Evolutionary conservation across 352 stramenopile genomes (phyloP), one percentile per base, ranked within the genome.

Genomic region (Phytophthora lateralis): DNA sequence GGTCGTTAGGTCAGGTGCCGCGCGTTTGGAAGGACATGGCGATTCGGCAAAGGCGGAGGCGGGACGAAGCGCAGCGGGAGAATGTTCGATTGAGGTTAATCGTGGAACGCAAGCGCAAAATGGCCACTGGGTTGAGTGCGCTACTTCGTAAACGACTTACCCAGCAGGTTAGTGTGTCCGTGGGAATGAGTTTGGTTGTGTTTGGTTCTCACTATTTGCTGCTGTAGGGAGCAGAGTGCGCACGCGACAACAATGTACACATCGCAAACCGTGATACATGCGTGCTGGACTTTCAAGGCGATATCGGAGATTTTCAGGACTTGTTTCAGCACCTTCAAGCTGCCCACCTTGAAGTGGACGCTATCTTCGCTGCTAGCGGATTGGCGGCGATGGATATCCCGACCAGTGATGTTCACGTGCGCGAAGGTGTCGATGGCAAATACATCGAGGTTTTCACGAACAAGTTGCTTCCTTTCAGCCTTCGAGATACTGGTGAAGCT

Each of bases 231-330:
- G 11, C 42, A 1, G 47, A 66, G 9, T 62, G 27, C 24, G 50
- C 41, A 10, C 46, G 47, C 17, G 10, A 35, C 2, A 55, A 63
- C 20, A 44, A 46, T 10, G 46, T 34, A 32, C 45, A 18, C 24
- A 41, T 39, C 14, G 3, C 42, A 35, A 15, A 47, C 7, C 26
- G 30, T 38, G 15, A 29, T 20, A 34, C 49, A 4, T 26, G 54
- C 12, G 60, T 66, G 24, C 8, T 62, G 29, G 65, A 70, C 27
- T 73, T 73, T 17, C 49, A 71, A 26, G 60, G 59, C 12, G 62
- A 80, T n/a, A 66, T 72, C 24, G 50, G 44, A 18, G 70, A 78
- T 37, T 75, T 78, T 38, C 60, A 71, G 12, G 66, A 63, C 6
- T 57, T 80, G 38, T 73, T 78, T 15, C 56, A 62, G 11, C 65